Conservation (phyloP, 1,284 basidiomycete genomes). For the Marasmius tenuissimus region DNA sequence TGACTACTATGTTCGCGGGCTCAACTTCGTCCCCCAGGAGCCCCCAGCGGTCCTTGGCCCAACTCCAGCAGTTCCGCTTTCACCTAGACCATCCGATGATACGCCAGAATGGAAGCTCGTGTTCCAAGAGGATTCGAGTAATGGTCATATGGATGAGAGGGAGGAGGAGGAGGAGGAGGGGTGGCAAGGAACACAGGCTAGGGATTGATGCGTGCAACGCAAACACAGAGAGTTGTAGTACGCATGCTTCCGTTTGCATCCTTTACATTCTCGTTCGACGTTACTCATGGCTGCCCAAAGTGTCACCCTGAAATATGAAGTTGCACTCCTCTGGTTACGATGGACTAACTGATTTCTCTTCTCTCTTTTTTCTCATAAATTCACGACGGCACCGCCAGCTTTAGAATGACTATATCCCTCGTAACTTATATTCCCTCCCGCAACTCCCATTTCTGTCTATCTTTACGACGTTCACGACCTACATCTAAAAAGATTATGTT, state of each 20-base stretch:
- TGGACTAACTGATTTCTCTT: background rate
- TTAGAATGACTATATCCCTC: too few relatives aligned
- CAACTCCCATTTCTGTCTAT: background rate
- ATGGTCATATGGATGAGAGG: background rate
- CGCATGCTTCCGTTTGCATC: background rate
- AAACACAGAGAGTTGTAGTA: background rate
- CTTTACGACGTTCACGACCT: background rate
- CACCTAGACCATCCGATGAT: background rate
- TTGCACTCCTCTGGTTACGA: background rate
- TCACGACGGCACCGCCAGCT: background rate
- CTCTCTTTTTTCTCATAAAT: background rate
- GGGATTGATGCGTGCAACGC: background rate
- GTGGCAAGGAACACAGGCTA: background rate
- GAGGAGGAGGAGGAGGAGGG: background rate
- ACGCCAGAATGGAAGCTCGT: background rate
- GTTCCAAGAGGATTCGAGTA: background rate
- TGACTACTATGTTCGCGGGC: background rate
- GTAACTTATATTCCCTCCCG: background rate
- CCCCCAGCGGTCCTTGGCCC: background rate
- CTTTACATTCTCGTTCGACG: background rate
- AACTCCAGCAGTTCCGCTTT: background rate
- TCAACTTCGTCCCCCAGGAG: background rate
- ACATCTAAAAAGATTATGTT: background rate
- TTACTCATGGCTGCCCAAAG: background rate
- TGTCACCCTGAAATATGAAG: background rate